Evolutionary conservation across 2,329 filamentous ascomycete species (phyloP).

Genomic region (Fusarium sp.): DNA sequence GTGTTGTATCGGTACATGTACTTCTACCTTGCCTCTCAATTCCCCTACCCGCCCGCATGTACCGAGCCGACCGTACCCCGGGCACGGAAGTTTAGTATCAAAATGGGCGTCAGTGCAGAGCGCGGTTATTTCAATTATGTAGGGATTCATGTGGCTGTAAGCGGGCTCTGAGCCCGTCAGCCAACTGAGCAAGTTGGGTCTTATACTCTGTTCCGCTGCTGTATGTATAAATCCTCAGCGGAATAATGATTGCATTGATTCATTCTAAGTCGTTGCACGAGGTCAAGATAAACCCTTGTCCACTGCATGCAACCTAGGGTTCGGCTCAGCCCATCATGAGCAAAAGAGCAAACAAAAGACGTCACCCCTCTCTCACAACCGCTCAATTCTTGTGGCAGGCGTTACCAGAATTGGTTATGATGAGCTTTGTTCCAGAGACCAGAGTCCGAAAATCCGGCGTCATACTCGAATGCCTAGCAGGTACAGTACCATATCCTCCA

Average conservation of each 20-base stretch:
- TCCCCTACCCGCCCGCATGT: slow-evolving; percentile 9
- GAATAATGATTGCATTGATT: neutral
- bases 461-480: neutral
- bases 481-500: neutral
- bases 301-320: slow-evolving; percentile 8
- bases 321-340: slow-evolving; percentile 26
- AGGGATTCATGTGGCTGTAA: neutral
- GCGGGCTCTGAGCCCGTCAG: neutral
- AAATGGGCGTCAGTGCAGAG: slow-evolving; percentile 13
- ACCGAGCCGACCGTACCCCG: slow-evolving; percentile 14
- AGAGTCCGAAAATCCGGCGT: neutral
- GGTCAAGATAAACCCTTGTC: slow-evolving; percentile 9
- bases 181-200: neutral
- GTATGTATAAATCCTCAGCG: neutral
- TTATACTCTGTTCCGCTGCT: neutral
- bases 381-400: slow-evolving; percentile 7
- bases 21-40: neutral
- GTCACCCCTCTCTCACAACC: slow-evolving; percentile 20
- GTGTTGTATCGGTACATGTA: neutral
- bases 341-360: slow-evolving; percentile 17
- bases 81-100: slow-evolving; percentile 14
- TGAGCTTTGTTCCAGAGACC: neutral
- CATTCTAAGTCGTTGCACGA: neutral
- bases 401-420: neutral
- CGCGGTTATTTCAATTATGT: slow-evolving; percentile 8